Evolutionary conservation across 2,329 filamentous ascomycete genomes (phyloP).

Genomic region (Fusarium acutatum): DNA sequence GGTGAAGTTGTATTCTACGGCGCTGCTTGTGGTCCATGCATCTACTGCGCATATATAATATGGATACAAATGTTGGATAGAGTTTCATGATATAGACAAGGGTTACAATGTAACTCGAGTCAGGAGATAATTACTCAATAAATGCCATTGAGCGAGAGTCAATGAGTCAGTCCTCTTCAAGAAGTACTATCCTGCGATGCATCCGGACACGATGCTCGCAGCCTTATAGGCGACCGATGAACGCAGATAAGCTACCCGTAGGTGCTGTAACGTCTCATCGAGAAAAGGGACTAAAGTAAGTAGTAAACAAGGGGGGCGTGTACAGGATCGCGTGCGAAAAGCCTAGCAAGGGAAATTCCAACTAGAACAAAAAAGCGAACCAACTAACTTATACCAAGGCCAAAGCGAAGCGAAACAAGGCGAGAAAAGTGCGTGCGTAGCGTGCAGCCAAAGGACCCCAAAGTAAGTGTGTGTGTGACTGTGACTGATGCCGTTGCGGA

Average conservation of each 20-base stretch:
- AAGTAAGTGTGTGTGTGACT: slow-evolving; percentile 38
- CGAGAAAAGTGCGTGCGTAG: slow-evolving; percentile 19
- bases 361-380: slow-evolving; percentile 20
- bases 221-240: neutral
- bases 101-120: neutral
- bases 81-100: slow-evolving; percentile 21
- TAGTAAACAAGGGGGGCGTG: slow-evolving; percentile 32
- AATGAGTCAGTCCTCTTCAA: neutral
- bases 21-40: slow-evolving; percentile 12
- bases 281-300: slow-evolving; percentile 1
- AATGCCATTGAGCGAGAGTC: neutral
- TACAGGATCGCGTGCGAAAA: neutral
- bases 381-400: slow-evolving; percentile 28
- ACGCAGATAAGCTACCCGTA: slow-evolving; percentile 17
- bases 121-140: neutral
- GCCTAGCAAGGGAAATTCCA: neutral
- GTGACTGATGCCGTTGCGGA: slow-evolving; percentile 40
- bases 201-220: neutral
- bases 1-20: slow-evolving; percentile 28
- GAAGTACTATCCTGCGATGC: neutral
- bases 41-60: slow-evolving; percentile 13
- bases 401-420: slow-evolving; percentile 11
- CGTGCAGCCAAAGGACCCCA: slow-evolving; percentile 8
- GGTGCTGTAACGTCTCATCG: slow-evolving; percentile 16
- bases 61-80: slow-evolving; percentile 10